These are phyloP conservation scores for Mycena pura DNA, from an alignment of 768 basidiomycete species.

Conservation along the genomic window DNA sequence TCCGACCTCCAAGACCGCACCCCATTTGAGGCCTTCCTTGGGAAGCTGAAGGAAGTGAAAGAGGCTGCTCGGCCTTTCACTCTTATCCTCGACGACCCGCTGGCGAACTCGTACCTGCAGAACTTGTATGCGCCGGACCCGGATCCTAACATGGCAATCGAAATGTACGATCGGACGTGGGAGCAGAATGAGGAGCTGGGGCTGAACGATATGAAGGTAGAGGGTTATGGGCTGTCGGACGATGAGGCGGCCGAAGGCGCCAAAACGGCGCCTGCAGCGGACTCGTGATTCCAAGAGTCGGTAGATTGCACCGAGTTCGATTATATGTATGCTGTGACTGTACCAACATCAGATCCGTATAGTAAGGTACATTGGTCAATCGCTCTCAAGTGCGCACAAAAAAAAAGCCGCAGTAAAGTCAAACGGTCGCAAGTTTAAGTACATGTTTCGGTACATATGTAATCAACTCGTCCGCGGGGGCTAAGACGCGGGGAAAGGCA, in stretches of 20 bases:
- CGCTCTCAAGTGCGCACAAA: no score
- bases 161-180: conserved; percentile 82
- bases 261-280: background rate
- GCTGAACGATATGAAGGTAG: conserved; percentile 87
- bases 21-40: conserved; percentile 80
- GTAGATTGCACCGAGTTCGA: no score
- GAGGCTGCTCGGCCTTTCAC: conserved; percentile 84
- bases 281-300: no score
- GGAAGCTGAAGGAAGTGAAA: conserved; percentile 80
- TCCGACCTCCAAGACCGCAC: conserved; percentile 50
- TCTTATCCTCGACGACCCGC: conserved; percentile 91
- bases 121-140: conserved; percentile 97
- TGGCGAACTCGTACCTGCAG: conserved; percentile 95
- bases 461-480: no score
- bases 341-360: no score
- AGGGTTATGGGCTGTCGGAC: conserved; percentile 61
- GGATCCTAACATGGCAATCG: conserved; percentile 91
- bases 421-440: no score
- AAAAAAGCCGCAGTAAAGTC: no score
- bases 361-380: no score
- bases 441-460: no score
- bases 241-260: conserved; percentile 14
- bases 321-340: no score
- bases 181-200: conserved; percentile 96
- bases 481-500: no score